Base-by-base conservation (phyloP, 2,329 filamentous ascomycete genomes). In the Zymoseptoria ardabiliae region DNA sequence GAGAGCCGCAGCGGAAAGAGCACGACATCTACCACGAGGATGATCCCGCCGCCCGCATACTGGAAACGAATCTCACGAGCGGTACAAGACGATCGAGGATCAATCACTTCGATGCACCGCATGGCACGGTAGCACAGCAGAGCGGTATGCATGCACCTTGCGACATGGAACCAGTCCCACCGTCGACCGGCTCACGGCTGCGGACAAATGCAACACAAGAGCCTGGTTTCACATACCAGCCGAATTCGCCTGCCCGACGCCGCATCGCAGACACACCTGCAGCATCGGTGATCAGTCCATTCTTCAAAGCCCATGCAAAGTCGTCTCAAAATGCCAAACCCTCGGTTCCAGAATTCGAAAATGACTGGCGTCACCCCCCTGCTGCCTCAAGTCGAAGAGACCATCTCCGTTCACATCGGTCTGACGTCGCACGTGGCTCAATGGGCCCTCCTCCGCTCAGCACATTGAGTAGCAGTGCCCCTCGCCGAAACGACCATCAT, bases 281-380 rank as follows among this genome's bases (percentile, higher is more conserved):
- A 1, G 54, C 71, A 49, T 68, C 68, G 7, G 71, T 76, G 57
- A 68, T 73, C 66, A 77, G 75, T 71, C 73, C 75, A 9, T 76
- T 75, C 62, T 76, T 77, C 62, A 41, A 41, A 17, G 35, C 10
- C 10, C 11, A 41, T 17, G 25, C 25, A 28, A 41, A 17, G 35
- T 41, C 35, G 3, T 41, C 35, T 41, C 35, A 17, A 2, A 41
- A 10, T 41, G 35, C 35, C 3, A 17, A 4, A 10, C 11, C 35
- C 35, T 17, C 35, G 5, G 11, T 10, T 41, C 35, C 5, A 17
- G 17, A 2, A 11, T 4, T 41, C 35, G 35, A 41, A 10, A 41
- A 17, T 4, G 35, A 41, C 35, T 41, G 35, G 35, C 35, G 35
- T 4, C 35, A 1, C 5, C 35, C 35, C 1, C 4, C 11, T 17